Base-by-base conservation (phyloP, 768 basidiomycete species). In the Kwoniella sp. region DNA sequence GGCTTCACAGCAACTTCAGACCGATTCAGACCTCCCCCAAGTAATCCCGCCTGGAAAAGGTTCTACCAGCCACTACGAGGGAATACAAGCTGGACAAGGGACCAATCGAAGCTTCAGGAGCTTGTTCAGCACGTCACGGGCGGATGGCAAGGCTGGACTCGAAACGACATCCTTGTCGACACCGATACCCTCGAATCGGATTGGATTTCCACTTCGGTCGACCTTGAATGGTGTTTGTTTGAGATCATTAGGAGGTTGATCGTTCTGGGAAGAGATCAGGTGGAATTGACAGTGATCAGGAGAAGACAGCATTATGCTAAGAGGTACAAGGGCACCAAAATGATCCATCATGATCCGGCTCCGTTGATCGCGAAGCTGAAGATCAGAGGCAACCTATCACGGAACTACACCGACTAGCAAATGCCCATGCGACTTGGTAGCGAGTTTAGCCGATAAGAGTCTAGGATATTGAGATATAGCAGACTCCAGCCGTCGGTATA, bases 181-280 rank as follows among this genome's bases (percentile, higher is more conserved):
- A 5, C 10, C 48, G 12, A 37, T 22, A 8, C 2, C 13, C 8
- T 44, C 40, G 59, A 33, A 30, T 61, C 60, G 4, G 22, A 46
- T n/a, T 63, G 54, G 54, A 63, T 63, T 13, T 63, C 61, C 3
- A 57, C 61, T 10, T 63, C 61, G 3, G 30, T n/a, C 19, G 48
- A 51, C 26, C 29, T 63, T 4, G n/a, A 63, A 15, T 63, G 61
- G 55, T 9, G 46, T 0, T 49, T 63, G n/a, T 63, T 27, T 17
- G 61, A 63, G 24, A 63, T 63, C 19, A n/a, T 40, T 12, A 48
- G 61, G 27, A 26, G 61, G 13, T 27, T 63, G 12, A 17, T 26
- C 6, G 44, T n/a, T 4, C 25, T 61, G 2, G 0, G 27, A 19
- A 29, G 44, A 37, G 24, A 53, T 19, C 5, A 55, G n/a, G 60